Conservation (phyloP, 2,329 filamentous ascomycete genomes). For the Fusarium euwallaceae region DNA sequence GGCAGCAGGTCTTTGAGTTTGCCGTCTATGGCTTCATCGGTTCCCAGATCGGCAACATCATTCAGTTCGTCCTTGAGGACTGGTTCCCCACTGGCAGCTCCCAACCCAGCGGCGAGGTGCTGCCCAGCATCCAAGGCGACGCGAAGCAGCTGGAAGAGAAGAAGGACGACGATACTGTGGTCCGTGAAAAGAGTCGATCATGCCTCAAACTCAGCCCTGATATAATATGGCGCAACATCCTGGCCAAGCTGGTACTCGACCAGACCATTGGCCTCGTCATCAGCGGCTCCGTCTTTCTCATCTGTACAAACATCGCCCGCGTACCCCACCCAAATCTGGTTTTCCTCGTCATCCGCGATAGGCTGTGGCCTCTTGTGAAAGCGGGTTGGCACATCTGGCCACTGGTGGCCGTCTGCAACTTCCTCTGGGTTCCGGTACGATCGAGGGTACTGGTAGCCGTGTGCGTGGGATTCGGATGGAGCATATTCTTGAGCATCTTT, state of each 20-base stretch:
- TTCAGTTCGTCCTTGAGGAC: constrained; percentile 53
- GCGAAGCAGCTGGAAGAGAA: constrained; percentile 37
- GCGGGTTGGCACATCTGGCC: constrained; percentile 56
- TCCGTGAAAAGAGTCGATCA: constrained; percentile 5
- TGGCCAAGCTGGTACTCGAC: constrained; percentile 53
- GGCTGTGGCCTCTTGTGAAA: constrained; percentile 49
- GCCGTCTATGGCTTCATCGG: constrained; percentile 52
- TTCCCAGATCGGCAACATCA: constrained; percentile 53
- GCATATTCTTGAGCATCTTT: constrained; percentile 54
- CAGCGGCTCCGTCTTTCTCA: constrained; percentile 51
- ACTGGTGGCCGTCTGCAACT: constrained; percentile 52
- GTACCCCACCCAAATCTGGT: constrained; percentile 44
- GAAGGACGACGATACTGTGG: constrained; percentile 38
- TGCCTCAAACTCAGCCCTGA: constrained; percentile 42
- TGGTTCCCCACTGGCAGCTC: constrained; percentile 49
- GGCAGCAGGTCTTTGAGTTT: constrained; percentile 53
- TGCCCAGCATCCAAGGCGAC: constrained; percentile 38
- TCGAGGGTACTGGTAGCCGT: constrained; percentile 53
- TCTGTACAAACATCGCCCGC: constrained; percentile 53
- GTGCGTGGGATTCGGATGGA: constrained; percentile 54
- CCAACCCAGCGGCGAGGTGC: constrained; percentile 31
- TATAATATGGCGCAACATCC: constrained; percentile 53
- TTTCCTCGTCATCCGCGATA: constrained; percentile 45
- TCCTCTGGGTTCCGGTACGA: constrained; percentile 53
- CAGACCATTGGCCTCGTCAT: constrained; percentile 53